These are phyloP conservation scores for Eutrema salsugineum DNA, from an alignment of 441 rosid genomes.

Conservation along the genomic window DNA sequence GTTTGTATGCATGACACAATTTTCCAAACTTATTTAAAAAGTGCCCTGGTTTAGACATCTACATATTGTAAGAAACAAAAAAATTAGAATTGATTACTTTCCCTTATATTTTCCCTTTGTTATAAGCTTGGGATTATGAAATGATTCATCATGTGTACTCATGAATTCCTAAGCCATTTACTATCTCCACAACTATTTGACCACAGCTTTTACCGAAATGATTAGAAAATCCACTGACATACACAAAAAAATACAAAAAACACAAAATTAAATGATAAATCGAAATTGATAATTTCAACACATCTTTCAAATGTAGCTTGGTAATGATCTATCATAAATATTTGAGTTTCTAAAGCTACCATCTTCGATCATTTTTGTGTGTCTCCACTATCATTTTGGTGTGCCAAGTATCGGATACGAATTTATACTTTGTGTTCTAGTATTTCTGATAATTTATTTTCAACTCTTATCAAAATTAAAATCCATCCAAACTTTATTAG, in stretches of 20 bases:
- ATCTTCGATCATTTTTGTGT: neutral
- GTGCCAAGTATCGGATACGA: neutral
- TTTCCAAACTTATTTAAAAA: neutral
- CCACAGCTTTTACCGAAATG: neutral
- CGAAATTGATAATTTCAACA: neutral
- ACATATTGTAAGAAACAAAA: neutral
- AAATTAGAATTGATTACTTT: neutral
- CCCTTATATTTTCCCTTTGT: neutral
- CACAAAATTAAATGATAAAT: neutral
- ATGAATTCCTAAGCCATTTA: neutral
- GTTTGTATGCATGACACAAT: neutral
- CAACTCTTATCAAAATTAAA: neutral
- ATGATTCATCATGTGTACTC: neutral
- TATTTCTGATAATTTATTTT: neutral
- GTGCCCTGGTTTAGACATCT: no score
- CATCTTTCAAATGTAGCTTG: neutral
- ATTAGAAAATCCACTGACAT: neutral
- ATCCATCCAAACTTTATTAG: neutral
- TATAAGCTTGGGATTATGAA: neutral
- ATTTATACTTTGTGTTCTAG: neutral
- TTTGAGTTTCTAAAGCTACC: neutral
- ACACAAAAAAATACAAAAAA: no score
- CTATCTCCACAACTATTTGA: neutral
- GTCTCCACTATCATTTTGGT: neutral
- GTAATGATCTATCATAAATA: neutral